A percentile compares a stretch with the other conserved stretches of the same genome.
These are phyloP conservation scores for Trametes coccinea DNA, from an alignment of 768 basidiomycete species.

Conservation along the genomic window DNA sequence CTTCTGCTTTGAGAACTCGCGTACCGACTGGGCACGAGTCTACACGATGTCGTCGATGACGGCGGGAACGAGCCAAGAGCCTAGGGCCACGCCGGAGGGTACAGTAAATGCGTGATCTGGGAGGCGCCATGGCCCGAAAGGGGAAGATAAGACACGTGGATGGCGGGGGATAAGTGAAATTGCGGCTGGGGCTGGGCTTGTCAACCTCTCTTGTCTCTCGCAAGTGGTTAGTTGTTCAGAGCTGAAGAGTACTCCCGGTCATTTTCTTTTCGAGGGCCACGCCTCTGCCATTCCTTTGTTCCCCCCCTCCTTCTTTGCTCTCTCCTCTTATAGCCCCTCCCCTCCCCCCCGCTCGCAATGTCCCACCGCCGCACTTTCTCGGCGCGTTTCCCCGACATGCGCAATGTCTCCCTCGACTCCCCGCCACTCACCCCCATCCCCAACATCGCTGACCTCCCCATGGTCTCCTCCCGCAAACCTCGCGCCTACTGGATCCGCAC, in stretches of 20 bases:
- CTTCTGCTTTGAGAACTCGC: no score
- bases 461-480: constrained; percentile 40
- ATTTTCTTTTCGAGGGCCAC: constrained; percentile 11
- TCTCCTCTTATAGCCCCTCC: constrained; percentile 10
- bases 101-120: not conserved
- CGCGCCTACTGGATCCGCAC: constrained; percentile 46
- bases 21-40: no score
- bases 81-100: not conserved
- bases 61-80: not conserved
- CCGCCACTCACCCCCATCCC: constrained; percentile 32
- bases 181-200: not conserved
- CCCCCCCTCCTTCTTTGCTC: not conserved
- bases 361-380: constrained; percentile 33
- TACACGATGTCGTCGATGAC: not conserved
- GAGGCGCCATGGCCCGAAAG: not conserved
- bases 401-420: constrained; percentile 27
- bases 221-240: no score
- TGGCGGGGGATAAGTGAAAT: constrained; percentile 8
- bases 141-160: constrained; percentile 6
- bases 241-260: no score
- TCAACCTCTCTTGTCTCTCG: not conserved
- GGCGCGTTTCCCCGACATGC: constrained; percentile 30
- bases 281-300: constrained; percentile 27
- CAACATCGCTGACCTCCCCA: constrained; percentile 28
- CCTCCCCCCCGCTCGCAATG: constrained; percentile 21